These are phyloP conservation scores for Nitzschia inconspicua DNA, from an alignment of 108 stramenopile genomes.

Conservation along the genomic window DNA sequence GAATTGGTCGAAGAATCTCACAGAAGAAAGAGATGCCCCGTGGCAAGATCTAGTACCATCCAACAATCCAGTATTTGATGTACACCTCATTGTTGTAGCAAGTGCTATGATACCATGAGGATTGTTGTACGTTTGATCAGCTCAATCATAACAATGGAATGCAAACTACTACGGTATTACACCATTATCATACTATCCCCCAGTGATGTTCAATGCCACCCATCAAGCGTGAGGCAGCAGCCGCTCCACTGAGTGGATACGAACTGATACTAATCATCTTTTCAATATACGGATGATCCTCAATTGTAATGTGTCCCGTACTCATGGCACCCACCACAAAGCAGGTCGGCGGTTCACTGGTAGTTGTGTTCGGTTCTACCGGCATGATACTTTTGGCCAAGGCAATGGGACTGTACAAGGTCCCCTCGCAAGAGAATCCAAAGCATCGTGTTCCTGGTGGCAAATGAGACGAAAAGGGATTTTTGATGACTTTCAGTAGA, in stretches of 20 bases:
- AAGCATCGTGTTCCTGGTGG: conserved; percentile 89
- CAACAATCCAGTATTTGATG: conserved; percentile 10
- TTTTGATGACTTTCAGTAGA: conserved; percentile 96
- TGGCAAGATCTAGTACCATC: conserved; percentile 9
- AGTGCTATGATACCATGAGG: too few species aligned
- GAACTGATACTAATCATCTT: conserved; percentile 93
- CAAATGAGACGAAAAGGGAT: conserved; percentile 94
- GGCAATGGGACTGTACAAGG: conserved; percentile 78
- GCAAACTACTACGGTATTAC: not conserved
- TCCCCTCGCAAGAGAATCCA: conserved; percentile 83
- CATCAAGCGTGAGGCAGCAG: conserved; percentile 88
- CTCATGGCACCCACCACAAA: conserved; percentile 98
- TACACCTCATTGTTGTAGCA: not conserved
- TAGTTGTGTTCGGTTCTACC: conserved; percentile 27
- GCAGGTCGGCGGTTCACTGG: conserved; percentile 62
- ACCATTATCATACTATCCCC: conserved; percentile 79
- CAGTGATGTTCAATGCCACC: conserved; percentile 93
- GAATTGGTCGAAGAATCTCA: conserved; percentile 24
- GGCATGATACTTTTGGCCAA: conserved; percentile 82
- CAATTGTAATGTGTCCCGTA: conserved; percentile 84
- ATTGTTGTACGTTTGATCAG: too few species aligned
- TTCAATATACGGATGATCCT: conserved; percentile 95
- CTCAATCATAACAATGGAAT: too few species aligned
- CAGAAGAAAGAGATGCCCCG: conserved; percentile 25
- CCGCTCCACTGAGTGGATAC: conserved; percentile 93